These are phyloP conservation scores for Lobosporangium transversale DNA, from an alignment of 192 early-diverging fungal species.

Conservation along the genomic window DNA sequence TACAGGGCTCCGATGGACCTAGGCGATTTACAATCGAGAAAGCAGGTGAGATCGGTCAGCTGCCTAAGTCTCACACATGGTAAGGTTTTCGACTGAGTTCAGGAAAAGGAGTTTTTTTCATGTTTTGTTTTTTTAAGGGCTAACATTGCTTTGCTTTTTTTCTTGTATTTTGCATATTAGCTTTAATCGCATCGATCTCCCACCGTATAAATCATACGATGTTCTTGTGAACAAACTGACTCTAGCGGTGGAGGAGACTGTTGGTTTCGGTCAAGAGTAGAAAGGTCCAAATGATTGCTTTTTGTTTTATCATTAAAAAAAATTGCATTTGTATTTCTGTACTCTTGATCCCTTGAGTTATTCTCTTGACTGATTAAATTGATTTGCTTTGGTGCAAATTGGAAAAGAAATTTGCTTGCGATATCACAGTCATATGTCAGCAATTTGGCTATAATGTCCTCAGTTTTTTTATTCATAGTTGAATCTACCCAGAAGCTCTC, in stretches of 20 bases:
- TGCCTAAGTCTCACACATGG: slow-evolving; percentile 97
- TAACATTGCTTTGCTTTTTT: background rate
- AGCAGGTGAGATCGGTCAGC: slow-evolving; percentile 81
- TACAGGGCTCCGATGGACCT: slow-evolving; percentile 97
- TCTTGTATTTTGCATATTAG: slow-evolving; percentile 43
- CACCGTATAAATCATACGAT: slow-evolving; percentile 88
- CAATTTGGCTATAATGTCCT: background rate
- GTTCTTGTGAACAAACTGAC: slow-evolving; percentile 80
- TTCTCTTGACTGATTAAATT: too few relatives aligned
- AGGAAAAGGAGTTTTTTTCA: background rate
- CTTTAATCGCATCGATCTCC: slow-evolving; percentile 98
- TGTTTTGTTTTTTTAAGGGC: background rate
- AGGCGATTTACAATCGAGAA: slow-evolving; percentile 96
- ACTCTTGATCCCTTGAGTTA: background rate
- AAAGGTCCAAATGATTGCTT: background rate
- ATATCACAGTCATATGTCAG: too few relatives aligned
- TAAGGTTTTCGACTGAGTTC: slow-evolving; percentile 28
- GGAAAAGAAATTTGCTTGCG: too few relatives aligned
- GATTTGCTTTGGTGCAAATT: too few relatives aligned
- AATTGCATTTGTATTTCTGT: background rate
- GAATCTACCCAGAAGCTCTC: too few relatives aligned
- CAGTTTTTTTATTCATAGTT: too few relatives aligned
- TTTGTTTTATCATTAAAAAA: background rate
- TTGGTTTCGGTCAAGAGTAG: slow-evolving; percentile 92
- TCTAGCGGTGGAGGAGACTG: slow-evolving; percentile 94